Conservation (phyloP, 179 eudicot species). For the Nepenthes alata region DNA sequence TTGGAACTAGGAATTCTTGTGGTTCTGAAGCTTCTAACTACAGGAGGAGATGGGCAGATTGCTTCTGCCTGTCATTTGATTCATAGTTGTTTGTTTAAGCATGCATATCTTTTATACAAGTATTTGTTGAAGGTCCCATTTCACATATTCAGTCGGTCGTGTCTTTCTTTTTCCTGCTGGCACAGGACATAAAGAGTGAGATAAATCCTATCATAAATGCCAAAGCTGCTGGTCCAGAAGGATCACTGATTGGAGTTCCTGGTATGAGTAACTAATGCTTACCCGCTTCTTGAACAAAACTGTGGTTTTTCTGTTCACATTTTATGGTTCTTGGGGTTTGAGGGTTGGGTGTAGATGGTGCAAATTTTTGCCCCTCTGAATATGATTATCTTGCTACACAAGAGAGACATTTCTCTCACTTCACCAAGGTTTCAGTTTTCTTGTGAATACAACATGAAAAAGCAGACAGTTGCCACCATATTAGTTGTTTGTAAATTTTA, state of each 20-base stretch:
- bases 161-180: constrained; percentile 4
- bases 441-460: not conserved
- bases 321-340: not conserved
- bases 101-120: not conserved
- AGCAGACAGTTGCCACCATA: too few relatives aligned
- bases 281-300: not conserved
- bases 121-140: not conserved
- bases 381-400: not conserved
- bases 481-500: too few relatives aligned
- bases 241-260: constrained; percentile 33
- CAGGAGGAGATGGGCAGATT: too few relatives aligned
- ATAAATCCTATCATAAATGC: constrained; percentile 26
- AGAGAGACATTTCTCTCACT: not conserved
- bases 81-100: not conserved
- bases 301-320: not conserved
- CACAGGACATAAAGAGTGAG: constrained; percentile 33
- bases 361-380: not conserved
- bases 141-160: not conserved
- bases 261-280: constrained; percentile 17
- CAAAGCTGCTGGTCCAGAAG: constrained; percentile 27
- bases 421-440: not conserved
- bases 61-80: not conserved
- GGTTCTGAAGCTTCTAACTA: too few relatives aligned
- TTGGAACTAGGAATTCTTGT: too few relatives aligned
- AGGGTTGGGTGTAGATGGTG: not conserved